Conservation (phyloP, 2,329 filamentous ascomycete species). For the Trichoderma simmonsii region DNA sequence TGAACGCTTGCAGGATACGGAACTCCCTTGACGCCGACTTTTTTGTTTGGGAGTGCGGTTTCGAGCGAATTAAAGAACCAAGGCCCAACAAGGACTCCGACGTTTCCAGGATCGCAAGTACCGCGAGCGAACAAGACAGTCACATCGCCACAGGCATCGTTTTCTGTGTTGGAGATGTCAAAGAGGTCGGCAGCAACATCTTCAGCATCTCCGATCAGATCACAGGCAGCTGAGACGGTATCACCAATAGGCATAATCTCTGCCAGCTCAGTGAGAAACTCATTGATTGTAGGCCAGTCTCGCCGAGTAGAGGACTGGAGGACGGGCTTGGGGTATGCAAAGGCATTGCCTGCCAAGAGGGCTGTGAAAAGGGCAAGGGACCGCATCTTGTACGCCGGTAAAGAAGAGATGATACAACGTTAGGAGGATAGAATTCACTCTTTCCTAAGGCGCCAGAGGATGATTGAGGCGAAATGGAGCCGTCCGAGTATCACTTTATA, state of each 20-base stretch:
- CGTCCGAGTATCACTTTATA: not conserved
- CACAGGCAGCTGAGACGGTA: slow-evolving; percentile 20
- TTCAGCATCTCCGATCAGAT: slow-evolving; percentile 18
- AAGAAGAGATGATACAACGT: too few species aligned
- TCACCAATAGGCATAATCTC: slow-evolving; percentile 21
- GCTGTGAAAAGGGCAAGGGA: not conserved
- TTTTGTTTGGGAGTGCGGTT: slow-evolving; percentile 13
- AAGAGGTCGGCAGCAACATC: slow-evolving; percentile 19
- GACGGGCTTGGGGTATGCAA: slow-evolving; percentile 14
- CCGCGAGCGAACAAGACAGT: slow-evolving; percentile 31
- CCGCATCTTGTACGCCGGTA: slow-evolving; percentile 8
- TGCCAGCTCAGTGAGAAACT: slow-evolving; percentile 14
- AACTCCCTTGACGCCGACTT: slow-evolving; percentile 29
- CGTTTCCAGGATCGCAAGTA: slow-evolving; percentile 31
- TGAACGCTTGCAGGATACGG: slow-evolving; percentile 29
- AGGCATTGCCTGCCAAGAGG: slow-evolving; percentile 14
- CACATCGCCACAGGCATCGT: slow-evolving; percentile 27
- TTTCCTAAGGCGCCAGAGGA: not conserved
- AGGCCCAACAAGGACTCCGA: slow-evolving; percentile 30
- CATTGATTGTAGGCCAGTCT: slow-evolving; percentile 19
- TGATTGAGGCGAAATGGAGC: not conserved
- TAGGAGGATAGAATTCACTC: not conserved
- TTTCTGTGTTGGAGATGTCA: slow-evolving; percentile 18
- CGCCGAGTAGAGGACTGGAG: not conserved
- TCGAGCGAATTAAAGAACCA: slow-evolving; percentile 27